These are phyloP conservation scores for Trametes elegans DNA, from an alignment of 768 basidiomycete species.

Conservation along the genomic window DNA sequence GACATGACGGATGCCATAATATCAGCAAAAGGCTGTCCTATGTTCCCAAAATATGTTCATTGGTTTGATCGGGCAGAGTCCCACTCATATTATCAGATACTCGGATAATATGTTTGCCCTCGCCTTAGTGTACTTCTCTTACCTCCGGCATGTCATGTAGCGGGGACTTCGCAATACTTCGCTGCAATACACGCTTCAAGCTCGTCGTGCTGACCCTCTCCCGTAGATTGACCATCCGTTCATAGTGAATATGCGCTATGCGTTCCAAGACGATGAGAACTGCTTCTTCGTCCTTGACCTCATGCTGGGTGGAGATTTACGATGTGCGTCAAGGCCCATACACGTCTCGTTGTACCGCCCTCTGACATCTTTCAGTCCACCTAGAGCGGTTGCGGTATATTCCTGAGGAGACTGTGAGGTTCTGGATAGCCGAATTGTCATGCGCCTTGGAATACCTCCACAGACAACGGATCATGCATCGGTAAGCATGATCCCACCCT, in stretches of 20 bases:
- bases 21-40: neutral
- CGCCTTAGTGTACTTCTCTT: neutral
- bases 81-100: no score
- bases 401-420: conserved; percentile 69
- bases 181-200: neutral
- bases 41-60: no score
- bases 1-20: neutral
- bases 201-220: neutral
- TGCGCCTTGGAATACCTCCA: conserved; percentile 89
- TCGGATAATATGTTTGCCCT: no score
- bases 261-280: conserved; percentile 96
- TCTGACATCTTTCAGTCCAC: conserved; percentile 59
- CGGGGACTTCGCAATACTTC: neutral
- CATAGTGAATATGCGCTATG: conserved; percentile 87
- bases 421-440: conserved; percentile 89
- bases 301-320: conserved; percentile 93
- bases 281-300: conserved; percentile 98
- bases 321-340: conserved; percentile 51
- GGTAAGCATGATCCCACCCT: conserved; percentile 47
- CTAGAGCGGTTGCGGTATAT: conserved; percentile 70
- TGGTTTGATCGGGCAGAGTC: no score
- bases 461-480: conserved; percentile 88
- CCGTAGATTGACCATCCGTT: conserved; percentile 83
- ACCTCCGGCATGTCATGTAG: neutral
- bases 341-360: no score